These are phyloP conservation scores for Phallus indusiatus DNA, from an alignment of 768 basidiomycete species.

Conservation along the genomic window DNA sequence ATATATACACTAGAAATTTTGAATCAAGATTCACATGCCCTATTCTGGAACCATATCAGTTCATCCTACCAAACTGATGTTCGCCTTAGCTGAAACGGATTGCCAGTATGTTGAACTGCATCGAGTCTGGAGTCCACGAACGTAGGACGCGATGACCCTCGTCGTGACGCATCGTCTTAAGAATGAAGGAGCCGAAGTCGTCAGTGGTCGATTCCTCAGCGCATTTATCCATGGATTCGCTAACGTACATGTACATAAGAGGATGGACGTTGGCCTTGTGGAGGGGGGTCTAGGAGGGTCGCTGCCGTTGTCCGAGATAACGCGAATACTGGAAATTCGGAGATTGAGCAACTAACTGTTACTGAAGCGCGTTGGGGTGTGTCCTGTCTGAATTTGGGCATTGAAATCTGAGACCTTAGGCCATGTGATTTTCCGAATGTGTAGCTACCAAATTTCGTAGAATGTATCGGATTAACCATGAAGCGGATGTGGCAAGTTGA, in stretches of 20 bases:
- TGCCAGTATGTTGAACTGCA: too few relatives aligned
- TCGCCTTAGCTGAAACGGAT: too few relatives aligned
- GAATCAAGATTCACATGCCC: too few relatives aligned
- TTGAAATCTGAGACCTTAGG: constrained; percentile 22
- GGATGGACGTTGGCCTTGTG: constrained; percentile 6
- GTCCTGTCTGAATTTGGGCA: constrained; percentile 14
- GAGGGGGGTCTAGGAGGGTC: constrained; percentile 1
- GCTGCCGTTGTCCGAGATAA: constrained; percentile 1
- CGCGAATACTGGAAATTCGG: constrained; percentile 1
- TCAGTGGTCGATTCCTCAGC: constrained; percentile 20
- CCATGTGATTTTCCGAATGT: constrained; percentile 22
- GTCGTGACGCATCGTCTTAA: constrained; percentile 12
- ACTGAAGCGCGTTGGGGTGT: constrained; percentile 4
- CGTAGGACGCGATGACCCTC: background rate
- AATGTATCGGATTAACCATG: constrained; percentile 22
- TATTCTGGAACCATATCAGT: too few relatives aligned
- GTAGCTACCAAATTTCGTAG: constrained; percentile 21
- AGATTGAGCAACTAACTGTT: background rate
- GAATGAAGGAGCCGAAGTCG: constrained; percentile 17
- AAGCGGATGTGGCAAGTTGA: too few relatives aligned
- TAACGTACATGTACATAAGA: constrained; percentile 11
- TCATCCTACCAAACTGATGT: too few relatives aligned
- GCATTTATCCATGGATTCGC: constrained; percentile 16
- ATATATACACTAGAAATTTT: too few relatives aligned
- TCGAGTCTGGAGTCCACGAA: too few relatives aligned